Percentiles rank a stretch among this genome's conserved stretches.
phyloP scores from a whole-genome alignment of 495 filamentous ascomycete species.

The Neurospora sp. region DNA sequence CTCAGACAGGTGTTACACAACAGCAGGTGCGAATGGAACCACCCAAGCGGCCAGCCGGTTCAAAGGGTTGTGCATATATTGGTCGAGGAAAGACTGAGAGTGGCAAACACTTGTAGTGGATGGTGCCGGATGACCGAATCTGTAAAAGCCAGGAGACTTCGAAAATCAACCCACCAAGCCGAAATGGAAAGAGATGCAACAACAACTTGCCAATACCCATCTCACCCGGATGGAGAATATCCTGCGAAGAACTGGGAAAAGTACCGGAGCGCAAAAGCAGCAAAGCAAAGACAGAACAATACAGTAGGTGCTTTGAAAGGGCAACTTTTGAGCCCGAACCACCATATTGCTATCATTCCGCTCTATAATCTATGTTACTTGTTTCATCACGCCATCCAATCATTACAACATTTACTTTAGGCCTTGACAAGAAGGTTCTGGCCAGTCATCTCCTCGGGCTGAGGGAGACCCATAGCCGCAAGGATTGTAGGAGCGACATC shows the following conservation, averaged over 20 bases:
- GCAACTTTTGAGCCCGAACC: neutral
- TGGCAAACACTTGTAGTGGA: neutral
- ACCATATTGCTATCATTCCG: neutral
- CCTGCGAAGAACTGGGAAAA: neutral
- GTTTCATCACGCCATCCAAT: slow-evolving; percentile 1
- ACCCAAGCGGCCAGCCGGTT: neutral
- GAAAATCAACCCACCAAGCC: neutral
- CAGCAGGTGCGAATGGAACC: neutral
- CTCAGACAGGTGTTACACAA: neutral
- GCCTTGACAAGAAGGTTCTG: slow-evolving; percentile 69
- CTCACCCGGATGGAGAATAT: neutral
- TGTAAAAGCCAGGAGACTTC: no score
- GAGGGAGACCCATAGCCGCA: slow-evolving; percentile 76
- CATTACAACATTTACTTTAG: slow-evolving; percentile 17
- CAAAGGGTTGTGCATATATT: neutral
- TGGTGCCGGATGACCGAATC: no score
- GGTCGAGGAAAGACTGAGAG: neutral
- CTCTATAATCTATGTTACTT: slow-evolving; percentile 12
- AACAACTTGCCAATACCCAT: neutral
- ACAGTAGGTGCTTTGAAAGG: neutral
- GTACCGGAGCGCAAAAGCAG: neutral
- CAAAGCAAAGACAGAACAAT: neutral
- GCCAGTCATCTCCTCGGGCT: slow-evolving; percentile 89
- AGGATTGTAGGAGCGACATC: slow-evolving; percentile 93
- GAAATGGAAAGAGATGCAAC: neutral